Conservation (phyloP, 371 early-diverging fungal genomes). For the Encephalitozoon intestinalis region DNA sequence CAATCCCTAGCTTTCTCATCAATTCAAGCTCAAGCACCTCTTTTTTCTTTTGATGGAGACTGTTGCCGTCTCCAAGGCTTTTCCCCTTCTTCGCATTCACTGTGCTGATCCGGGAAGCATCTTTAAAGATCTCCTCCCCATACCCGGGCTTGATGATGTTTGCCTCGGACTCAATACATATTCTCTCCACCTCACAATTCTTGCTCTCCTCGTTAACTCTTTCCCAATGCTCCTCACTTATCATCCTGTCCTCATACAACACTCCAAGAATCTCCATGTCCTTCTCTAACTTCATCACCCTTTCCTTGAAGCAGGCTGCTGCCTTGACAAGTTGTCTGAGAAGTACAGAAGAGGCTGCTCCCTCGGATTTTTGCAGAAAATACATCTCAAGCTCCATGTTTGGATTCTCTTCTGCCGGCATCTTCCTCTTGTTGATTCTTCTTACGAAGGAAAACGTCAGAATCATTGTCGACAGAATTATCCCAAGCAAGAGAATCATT, state of each 20-base stretch:
- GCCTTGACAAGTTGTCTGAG: slow-evolving; percentile 1
- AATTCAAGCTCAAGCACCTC: background rate
- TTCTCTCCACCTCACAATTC: slow-evolving; percentile 13
- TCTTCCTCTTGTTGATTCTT: background rate
- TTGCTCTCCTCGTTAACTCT: slow-evolving; percentile 12
- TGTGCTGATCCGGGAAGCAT: background rate
- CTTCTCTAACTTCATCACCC: slow-evolving; percentile 17
- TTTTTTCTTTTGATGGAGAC: background rate
- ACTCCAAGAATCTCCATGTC: slow-evolving; percentile 11
- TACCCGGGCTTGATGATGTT: background rate
- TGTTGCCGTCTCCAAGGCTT: background rate
- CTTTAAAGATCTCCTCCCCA: slow-evolving; percentile 1
- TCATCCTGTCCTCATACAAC: slow-evolving; percentile 21
- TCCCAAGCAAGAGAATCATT: background rate
- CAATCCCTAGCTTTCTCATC: background rate
- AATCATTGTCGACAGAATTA: slow-evolving; percentile 5
- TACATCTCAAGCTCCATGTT: slow-evolving; percentile 19
- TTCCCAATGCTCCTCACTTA: slow-evolving; percentile 25
- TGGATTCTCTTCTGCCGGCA: background rate
- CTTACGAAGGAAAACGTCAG: background rate
- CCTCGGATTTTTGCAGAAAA: background rate
- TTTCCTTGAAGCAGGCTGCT: background rate
- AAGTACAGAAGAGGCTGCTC: background rate
- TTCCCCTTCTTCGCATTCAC: background rate
- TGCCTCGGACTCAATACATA: slow-evolving; percentile 29